phyloP scores from a whole-genome alignment of 2,329 filamentous ascomycete genomes.

The Ophiostoma ulmi region DNA sequence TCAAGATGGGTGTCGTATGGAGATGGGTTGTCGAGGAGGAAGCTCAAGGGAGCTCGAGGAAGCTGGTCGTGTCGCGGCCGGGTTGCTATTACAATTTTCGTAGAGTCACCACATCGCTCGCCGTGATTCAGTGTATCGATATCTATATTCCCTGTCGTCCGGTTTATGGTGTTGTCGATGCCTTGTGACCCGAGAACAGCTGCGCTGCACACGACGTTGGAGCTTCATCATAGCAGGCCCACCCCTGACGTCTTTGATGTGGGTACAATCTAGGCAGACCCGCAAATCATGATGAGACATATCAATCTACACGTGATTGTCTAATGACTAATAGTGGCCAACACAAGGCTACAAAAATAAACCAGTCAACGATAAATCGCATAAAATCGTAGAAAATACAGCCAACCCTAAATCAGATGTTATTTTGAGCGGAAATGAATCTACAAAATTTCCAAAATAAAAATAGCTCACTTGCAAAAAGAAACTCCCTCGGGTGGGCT shows the following conservation, averaged over 20 bases:
- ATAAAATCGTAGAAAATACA: not conserved
- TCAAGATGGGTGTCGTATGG: not conserved
- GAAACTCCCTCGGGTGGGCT: slow-evolving; percentile 15
- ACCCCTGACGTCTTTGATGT: slow-evolving; percentile 7
- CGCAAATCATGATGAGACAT: not conserved
- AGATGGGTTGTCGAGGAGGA: not conserved
- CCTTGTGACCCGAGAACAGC: not conserved
- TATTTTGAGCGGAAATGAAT: not conserved
- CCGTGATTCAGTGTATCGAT: not conserved
- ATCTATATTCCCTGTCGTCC: not conserved
- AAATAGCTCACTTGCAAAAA: not conserved
- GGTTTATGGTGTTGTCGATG: not conserved
- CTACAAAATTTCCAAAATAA: not conserved
- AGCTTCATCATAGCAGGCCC: slow-evolving; percentile 2
- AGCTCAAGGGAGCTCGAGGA: not conserved
- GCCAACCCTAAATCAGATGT: too few species aligned
- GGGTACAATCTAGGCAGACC: not conserved
- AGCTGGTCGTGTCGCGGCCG: not conserved
- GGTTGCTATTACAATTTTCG: not conserved
- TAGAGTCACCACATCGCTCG: not conserved
- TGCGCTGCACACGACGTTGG: not conserved
- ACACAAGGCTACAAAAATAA: not conserved
- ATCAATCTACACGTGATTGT: not conserved
- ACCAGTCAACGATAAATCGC: not conserved
- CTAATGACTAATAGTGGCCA: not conserved